These are phyloP conservation scores for Debaryomyces castellii DNA, from an alignment of 805 yeast species.

Conservation along the genomic window DNA sequence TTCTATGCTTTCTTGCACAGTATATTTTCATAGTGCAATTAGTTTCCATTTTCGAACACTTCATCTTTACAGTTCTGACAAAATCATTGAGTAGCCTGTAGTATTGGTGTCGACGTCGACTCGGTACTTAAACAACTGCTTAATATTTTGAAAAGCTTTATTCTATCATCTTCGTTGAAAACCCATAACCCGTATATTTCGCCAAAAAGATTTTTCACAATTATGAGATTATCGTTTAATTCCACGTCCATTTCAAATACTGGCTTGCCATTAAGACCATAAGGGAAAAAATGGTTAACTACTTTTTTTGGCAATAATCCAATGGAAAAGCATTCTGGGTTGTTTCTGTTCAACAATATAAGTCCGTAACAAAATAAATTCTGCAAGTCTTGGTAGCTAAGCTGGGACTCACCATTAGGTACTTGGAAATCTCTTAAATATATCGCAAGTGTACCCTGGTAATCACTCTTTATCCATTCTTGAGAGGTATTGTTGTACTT, in stretches of 20 bases:
- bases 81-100: neutral
- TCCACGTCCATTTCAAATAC: slow-evolving; percentile 60
- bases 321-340: slow-evolving; percentile 69
- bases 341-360: slow-evolving; percentile 64
- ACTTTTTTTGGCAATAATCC: slow-evolving; percentile 62
- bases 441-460: slow-evolving; percentile 67
- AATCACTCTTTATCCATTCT: slow-evolving; percentile 72
- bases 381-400: slow-evolving; percentile 32
- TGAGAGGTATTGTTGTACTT: slow-evolving; percentile 54
- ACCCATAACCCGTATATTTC: slow-evolving; percentile 81
- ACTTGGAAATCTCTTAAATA: slow-evolving; percentile 51
- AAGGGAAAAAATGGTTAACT: slow-evolving; percentile 43
- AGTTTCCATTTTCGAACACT: too few species aligned
- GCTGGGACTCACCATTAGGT: slow-evolving; percentile 15
- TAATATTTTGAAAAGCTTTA: slow-evolving; percentile 50
- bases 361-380: slow-evolving; percentile 63
- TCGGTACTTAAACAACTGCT: slow-evolving; percentile 40
- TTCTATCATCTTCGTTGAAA: slow-evolving; percentile 66
- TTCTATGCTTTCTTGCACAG: too few species aligned
- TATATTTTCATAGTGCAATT: too few species aligned
- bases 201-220: slow-evolving; percentile 64
- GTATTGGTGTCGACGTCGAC: slow-evolving; percentile 3
- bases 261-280: slow-evolving; percentile 26
- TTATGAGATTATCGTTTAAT: slow-evolving; percentile 65
- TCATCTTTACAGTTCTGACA: neutral